These are phyloP conservation scores for Cicer yamashitae DNA, from an alignment of 306 rosid species.

Conservation along the genomic window DNA sequence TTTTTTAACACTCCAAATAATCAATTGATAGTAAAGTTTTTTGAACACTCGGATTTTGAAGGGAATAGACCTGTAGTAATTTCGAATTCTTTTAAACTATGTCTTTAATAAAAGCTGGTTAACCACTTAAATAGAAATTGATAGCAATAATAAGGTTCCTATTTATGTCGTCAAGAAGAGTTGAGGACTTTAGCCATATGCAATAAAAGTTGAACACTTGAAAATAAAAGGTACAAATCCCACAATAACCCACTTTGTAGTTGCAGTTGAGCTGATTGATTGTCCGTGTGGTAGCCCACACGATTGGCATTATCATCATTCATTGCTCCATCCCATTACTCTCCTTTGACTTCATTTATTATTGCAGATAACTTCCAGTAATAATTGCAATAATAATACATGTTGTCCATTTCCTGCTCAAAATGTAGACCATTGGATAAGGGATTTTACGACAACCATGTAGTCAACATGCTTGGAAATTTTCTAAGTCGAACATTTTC, in stretches of 20 bases:
- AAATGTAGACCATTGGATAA: slow-evolving; percentile 3
- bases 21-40: not conserved
- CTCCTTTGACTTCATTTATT: slow-evolving; percentile 58
- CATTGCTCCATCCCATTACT: slow-evolving; percentile 36
- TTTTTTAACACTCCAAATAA: not conserved
- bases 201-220: slow-evolving; percentile 32
- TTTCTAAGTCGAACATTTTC: not conserved
- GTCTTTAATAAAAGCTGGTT: no score
- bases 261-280: slow-evolving; percentile 43
- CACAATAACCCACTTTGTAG: no score
- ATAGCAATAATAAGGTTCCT: not conserved
- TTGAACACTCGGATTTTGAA: no score
- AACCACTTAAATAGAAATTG: no score
- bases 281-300: slow-evolving; percentile 48
- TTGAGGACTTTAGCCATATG: slow-evolving; percentile 28
- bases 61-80: no score
- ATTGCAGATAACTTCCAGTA: slow-evolving; percentile 37
- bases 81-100: no score
- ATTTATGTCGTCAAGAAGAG: slow-evolving; percentile 42
- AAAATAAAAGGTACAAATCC: slow-evolving; percentile 34
- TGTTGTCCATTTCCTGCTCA: not conserved
- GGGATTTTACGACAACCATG: not conserved
- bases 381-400: slow-evolving; percentile 6
- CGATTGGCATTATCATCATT: slow-evolving; percentile 30
- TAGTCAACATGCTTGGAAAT: no score